Evolutionary conservation across 2,329 filamentous ascomycete species (phyloP).

Genomic region (Plenodomus biglobosus): DNA sequence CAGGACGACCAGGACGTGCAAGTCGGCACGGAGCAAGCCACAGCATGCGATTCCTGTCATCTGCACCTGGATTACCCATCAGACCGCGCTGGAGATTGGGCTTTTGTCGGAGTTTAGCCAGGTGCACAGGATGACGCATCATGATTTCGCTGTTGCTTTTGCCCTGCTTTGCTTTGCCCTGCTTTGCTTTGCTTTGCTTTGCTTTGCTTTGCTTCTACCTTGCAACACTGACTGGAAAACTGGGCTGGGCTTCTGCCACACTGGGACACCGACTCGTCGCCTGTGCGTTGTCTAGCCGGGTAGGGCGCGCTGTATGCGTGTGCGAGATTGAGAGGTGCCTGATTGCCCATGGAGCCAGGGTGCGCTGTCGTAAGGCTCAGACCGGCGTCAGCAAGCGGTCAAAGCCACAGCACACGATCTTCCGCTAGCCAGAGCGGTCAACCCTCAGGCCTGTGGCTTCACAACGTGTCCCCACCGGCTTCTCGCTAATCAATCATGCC

Average conservation of each 20-base stretch:
- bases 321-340: slow-evolving; percentile 16
- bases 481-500: slow-evolving; percentile 20
- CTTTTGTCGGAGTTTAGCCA: no score
- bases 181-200: no score
- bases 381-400: slow-evolving; percentile 6
- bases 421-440: slow-evolving; percentile 29
- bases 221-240: no score
- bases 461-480: slow-evolving; percentile 16
- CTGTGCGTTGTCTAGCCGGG: slow-evolving; percentile 8
- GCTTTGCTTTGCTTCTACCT: no score
- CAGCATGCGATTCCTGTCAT: neutral
- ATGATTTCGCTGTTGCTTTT: no score
- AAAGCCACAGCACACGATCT: slow-evolving; percentile 18
- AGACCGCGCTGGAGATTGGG: neutral
- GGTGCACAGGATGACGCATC: no score
- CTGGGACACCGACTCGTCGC: neutral
- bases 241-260: no score
- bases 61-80: neutral
- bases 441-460: slow-evolving; percentile 28
- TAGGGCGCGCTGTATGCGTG: slow-evolving; percentile 9
- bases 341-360: slow-evolving; percentile 19
- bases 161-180: no score
- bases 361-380: slow-evolving; percentile 28
- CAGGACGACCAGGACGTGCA: no score
- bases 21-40: no score